A percentile compares a stretch with the other conserved stretches of the same genome.
These are phyloP conservation scores for Colletotrichum acutatum DNA, from an alignment of 2,329 filamentous ascomycete species.

Conservation along the genomic window DNA sequence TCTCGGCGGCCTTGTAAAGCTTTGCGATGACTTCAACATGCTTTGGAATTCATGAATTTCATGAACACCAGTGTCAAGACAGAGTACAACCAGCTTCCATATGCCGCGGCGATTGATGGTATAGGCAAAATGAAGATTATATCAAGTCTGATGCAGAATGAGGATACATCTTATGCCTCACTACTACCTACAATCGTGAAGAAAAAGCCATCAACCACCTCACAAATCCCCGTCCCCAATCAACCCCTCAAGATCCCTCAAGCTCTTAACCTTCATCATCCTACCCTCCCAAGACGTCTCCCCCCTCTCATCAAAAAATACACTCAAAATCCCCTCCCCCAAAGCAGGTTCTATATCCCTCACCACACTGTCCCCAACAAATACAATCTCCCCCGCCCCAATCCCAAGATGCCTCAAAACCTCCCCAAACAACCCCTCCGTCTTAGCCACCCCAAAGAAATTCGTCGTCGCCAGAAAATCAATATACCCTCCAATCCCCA, in stretches of 20 bases:
- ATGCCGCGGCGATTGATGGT: too few species aligned
- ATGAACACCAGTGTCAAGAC: too few species aligned
- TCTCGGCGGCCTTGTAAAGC: too few species aligned
- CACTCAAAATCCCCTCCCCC: constrained; percentile 40
- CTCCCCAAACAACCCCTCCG: constrained; percentile 40
- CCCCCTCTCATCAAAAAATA: constrained; percentile 40
- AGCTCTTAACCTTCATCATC: constrained; percentile 34
- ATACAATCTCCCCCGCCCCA: constrained; percentile 40
- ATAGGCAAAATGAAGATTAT: too few species aligned
- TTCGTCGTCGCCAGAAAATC: constrained; percentile 47
- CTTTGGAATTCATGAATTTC: too few species aligned
- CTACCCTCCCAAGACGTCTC: constrained; percentile 20
- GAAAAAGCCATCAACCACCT: too few species aligned
- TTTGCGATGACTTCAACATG: too few species aligned
- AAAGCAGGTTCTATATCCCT: constrained; percentile 45
- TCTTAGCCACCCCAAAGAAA: constrained; percentile 42
- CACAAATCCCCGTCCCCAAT: constrained; percentile 2
- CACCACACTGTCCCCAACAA: constrained; percentile 43
- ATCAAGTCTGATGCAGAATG: too few species aligned
- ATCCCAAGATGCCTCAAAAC: constrained; percentile 41
- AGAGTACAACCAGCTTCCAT: too few species aligned
- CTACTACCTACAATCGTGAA: too few species aligned
- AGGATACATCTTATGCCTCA: too few species aligned
- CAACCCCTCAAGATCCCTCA: constrained; percentile 34
- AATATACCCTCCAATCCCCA: constrained; percentile 42